Percentiles rank a stretch among this genome's conserved stretches.
These are phyloP conservation scores for Zostera marina DNA, from an alignment of 116 monocot genomes.

Conservation along the genomic window DNA sequence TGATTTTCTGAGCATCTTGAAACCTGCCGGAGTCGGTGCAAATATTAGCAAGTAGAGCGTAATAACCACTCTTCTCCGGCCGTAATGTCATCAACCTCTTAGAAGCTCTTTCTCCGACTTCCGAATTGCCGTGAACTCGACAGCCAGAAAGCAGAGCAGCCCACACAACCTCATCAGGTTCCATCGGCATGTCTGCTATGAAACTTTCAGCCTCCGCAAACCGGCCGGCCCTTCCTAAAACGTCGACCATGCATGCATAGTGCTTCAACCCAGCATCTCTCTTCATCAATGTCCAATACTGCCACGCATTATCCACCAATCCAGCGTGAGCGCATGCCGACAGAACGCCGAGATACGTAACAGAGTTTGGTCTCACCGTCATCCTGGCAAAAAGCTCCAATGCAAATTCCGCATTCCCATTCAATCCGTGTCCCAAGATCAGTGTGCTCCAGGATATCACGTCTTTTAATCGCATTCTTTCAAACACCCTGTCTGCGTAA, in stretches of 20 bases:
- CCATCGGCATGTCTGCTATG: conserved; percentile 22
- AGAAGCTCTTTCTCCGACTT: conserved; percentile 19
- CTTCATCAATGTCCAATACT: conserved; percentile 21
- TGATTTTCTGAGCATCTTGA: conserved; percentile 19
- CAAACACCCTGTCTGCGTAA: conserved; percentile 20
- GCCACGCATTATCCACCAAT: conserved; percentile 24
- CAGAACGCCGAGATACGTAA: conserved; percentile 30
- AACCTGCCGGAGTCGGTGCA: conserved; percentile 13
- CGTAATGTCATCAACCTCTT: conserved; percentile 11
- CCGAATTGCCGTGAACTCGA: conserved; percentile 20
- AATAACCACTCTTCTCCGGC: conserved; percentile 31
- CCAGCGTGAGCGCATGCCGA: conserved; percentile 31
- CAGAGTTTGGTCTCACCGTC: conserved; percentile 21
- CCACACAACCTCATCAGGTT: conserved; percentile 27
- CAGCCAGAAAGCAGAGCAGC: conserved; percentile 24
- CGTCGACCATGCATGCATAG: conserved; percentile 32
- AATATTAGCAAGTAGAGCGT: conserved; percentile 21
- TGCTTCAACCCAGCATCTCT: conserved; percentile 24
- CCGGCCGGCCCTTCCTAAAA: conserved; percentile 19
- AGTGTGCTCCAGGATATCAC: conserved; percentile 36
- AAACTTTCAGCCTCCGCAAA: conserved; percentile 22
- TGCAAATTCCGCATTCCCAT: conserved; percentile 16
- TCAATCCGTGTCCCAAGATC: conserved; percentile 30
- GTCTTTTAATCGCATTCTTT: conserved; percentile 15
- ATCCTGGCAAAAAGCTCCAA: conserved; percentile 18